These are phyloP conservation scores for Pterulicium gracile DNA, from an alignment of 1,284 basidiomycete species.

Conservation along the genomic window DNA sequence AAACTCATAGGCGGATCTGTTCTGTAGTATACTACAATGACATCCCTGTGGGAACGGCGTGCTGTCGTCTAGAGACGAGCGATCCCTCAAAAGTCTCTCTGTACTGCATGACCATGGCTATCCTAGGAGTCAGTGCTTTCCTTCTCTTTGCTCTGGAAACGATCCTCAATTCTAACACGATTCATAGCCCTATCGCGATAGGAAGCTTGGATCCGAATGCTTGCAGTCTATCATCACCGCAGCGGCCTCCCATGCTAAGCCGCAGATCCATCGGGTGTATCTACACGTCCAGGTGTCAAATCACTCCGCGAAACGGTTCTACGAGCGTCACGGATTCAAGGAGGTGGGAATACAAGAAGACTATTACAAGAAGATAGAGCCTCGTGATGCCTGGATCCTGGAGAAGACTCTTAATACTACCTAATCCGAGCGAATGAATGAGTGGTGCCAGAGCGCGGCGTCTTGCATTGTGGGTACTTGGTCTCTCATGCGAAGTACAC, in stretches of 20 bases:
- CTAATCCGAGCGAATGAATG: slow-evolving; percentile 9
- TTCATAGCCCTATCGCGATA: slow-evolving; percentile 65
- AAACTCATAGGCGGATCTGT: background rate
- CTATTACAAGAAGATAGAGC: slow-evolving; percentile 77
- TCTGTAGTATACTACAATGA: slow-evolving; percentile 74
- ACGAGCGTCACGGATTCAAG: slow-evolving; percentile 67
- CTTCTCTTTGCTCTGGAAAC: slow-evolving; percentile 9
- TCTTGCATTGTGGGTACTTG: background rate
- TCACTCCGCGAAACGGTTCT: slow-evolving; percentile 59
- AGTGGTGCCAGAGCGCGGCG: slow-evolving; percentile 1
- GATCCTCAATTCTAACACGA: slow-evolving; percentile 9
- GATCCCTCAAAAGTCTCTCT: slow-evolving; percentile 40
- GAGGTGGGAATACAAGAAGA: slow-evolving; percentile 50
- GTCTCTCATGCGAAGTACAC: background rate
- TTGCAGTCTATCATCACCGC: slow-evolving; percentile 54
- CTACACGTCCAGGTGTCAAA: slow-evolving; percentile 76
- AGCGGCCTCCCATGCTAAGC: slow-evolving; percentile 43
- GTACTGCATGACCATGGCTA: slow-evolving; percentile 79
- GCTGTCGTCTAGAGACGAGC: slow-evolving; percentile 64
- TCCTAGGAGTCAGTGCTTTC: slow-evolving; percentile 55
- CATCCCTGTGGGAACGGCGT: slow-evolving; percentile 73
- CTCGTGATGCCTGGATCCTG: slow-evolving; percentile 72
- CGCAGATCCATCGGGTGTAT: slow-evolving; percentile 57
- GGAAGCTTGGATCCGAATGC: slow-evolving; percentile 57
- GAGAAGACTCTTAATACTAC: slow-evolving; percentile 33